Evolutionary conservation across 1,284 basidiomycete species (phyloP).

Genomic region (Puccinia novopanici): DNA sequence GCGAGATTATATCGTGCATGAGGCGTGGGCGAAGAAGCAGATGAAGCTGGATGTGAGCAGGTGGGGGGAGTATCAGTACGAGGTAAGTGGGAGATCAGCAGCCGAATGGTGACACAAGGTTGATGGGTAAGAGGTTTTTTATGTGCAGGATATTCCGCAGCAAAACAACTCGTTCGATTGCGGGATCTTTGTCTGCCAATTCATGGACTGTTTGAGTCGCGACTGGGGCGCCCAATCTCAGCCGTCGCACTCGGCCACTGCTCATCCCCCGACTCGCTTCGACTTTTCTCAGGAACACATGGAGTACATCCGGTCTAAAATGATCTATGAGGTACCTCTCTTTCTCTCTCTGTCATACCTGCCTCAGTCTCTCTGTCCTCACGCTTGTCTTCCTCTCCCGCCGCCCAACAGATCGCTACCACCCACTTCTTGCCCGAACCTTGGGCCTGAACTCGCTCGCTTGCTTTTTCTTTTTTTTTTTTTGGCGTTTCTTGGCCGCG

Average conservation of each 20-base stretch:
- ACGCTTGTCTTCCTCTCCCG: neutral
- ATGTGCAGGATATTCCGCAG: slow-evolving; percentile 72
- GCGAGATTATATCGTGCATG: slow-evolving; percentile 75
- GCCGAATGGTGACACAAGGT: no score
- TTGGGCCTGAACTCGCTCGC: slow-evolving; percentile 10
- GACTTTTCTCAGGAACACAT: slow-evolving; percentile 43
- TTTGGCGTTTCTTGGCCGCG: no score
- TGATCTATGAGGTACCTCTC: slow-evolving; percentile 38
- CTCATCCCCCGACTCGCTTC: neutral
- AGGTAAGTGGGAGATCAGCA: no score
- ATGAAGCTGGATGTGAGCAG: slow-evolving; percentile 75
- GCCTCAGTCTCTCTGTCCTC: neutral
- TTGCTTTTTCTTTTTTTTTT: no score
- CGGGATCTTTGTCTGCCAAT: slow-evolving; percentile 92
- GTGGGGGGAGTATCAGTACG: slow-evolving; percentile 70
- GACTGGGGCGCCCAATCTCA: slow-evolving; percentile 58
- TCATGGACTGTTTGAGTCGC: slow-evolving; percentile 79
- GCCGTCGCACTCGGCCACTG: neutral
- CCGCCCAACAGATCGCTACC: neutral
- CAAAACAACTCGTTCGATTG: slow-evolving; percentile 95
- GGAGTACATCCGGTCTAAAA: slow-evolving; percentile 45
- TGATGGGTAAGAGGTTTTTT: neutral
- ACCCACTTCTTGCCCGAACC: slow-evolving; percentile 9
- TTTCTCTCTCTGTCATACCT: no score
- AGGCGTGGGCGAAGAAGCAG: slow-evolving; percentile 82